Evolutionary conservation across 768 basidiomycete species (phyloP).

Genomic region (Macrocybe gigantea): DNA sequence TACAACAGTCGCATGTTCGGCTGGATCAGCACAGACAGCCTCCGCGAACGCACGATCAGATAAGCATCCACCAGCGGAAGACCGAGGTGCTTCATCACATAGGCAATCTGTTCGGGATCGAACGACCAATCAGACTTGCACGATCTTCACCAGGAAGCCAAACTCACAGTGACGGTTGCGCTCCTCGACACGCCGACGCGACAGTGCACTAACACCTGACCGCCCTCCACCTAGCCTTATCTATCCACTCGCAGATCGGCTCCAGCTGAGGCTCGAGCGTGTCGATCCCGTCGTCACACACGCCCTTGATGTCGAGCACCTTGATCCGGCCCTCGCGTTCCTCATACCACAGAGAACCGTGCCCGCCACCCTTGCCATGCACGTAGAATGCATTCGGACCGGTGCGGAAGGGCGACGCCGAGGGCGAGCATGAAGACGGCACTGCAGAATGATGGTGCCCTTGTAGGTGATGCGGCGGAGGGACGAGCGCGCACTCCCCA

Average conservation of each 20-base stretch:
- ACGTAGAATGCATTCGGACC: slow-evolving; percentile 28
- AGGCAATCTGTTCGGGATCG: slow-evolving; percentile 62
- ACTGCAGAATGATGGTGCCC: slow-evolving; percentile 6
- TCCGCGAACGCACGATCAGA: slow-evolving; percentile 82
- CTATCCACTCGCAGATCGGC: slow-evolving; percentile 92
- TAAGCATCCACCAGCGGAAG: slow-evolving; percentile 91
- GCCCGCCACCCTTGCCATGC: slow-evolving; percentile 42
- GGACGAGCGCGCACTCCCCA: slow-evolving; percentile 88
- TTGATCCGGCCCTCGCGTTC: slow-evolving; percentile 86
- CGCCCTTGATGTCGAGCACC: slow-evolving; percentile 86
- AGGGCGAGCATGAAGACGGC: slow-evolving; percentile 1
- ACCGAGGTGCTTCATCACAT: slow-evolving; percentile 90
- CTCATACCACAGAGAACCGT: slow-evolving; percentile 82
- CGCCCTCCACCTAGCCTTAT: slow-evolving; percentile 77
- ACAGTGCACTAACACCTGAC: slow-evolving; percentile 92
- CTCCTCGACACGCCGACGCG: slow-evolving; percentile 97
- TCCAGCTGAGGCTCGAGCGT: slow-evolving; percentile 85
- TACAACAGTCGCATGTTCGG: slow-evolving; percentile 96
- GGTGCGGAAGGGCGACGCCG: slow-evolving; percentile 19
- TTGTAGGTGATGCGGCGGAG: slow-evolving; percentile 51
- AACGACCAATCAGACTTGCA: slow-evolving; percentile 1
- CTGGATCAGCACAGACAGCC: slow-evolving; percentile 88
- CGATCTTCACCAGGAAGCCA: background rate
- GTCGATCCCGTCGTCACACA: slow-evolving; percentile 96
- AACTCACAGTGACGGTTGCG: slow-evolving; percentile 82